Evolutionary conservation across 2,329 filamentous ascomycete species (phyloP).

Genomic region (Colletotrichum musae): DNA sequence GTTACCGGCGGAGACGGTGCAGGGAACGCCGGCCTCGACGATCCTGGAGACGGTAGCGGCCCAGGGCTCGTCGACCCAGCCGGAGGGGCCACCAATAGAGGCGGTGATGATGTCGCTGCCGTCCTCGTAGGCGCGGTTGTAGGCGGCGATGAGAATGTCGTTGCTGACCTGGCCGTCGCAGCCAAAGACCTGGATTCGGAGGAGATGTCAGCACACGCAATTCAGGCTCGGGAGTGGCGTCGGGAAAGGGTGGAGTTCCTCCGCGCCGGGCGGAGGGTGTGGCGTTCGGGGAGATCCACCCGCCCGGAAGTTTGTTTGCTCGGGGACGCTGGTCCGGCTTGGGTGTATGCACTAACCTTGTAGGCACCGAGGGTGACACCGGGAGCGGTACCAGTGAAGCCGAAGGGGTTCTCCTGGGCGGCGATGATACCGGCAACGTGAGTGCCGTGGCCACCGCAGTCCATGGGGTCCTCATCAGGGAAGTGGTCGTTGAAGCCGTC

Average conservation of each 20-base stretch:
- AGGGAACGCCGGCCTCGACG: constrained; percentile 67
- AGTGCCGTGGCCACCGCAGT: constrained; percentile 72
- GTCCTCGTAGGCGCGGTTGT: constrained; percentile 72
- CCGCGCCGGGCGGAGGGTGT: neutral
- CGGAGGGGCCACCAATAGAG: constrained; percentile 65
- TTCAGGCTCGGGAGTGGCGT: neutral
- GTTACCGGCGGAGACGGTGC: constrained; percentile 68
- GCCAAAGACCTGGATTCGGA: constrained; percentile 61
- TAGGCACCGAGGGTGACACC: constrained; percentile 70
- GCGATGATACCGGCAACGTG: constrained; percentile 75
- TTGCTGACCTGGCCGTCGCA: constrained; percentile 65
- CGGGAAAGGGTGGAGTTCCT: no score
- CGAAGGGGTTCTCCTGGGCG: constrained; percentile 66
- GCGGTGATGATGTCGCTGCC: constrained; percentile 71
- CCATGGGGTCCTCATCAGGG: constrained; percentile 67
- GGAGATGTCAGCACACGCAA: neutral
- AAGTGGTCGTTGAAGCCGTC: constrained; percentile 53
- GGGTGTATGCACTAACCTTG: constrained; percentile 46
- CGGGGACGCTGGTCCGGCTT: neutral
- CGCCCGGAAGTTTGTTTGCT: neutral
- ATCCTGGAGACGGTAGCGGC: constrained; percentile 66
- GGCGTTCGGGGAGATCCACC: neutral
- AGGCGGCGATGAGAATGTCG: constrained; percentile 72
- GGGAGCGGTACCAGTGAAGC: constrained; percentile 71
- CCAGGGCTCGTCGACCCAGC: constrained; percentile 68